Conservation (phyloP, 768 basidiomycete species). For the Kwoniella newhampshirensis region DNA sequence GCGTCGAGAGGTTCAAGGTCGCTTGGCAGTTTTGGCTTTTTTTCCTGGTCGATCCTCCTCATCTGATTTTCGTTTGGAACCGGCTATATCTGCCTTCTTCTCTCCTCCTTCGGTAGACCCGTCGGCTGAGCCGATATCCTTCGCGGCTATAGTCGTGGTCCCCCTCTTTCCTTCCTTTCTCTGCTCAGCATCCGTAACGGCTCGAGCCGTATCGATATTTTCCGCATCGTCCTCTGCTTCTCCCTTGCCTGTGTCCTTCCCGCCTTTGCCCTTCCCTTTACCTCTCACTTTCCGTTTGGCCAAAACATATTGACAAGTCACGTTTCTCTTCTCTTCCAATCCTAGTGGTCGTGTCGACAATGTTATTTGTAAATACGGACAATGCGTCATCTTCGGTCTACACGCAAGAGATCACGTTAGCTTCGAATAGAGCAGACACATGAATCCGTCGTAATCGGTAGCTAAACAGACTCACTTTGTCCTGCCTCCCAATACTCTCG, state of each 20-base stretch:
- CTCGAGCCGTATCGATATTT: neutral
- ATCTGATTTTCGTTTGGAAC: slow-evolving; percentile 11
- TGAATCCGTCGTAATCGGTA: too few species aligned
- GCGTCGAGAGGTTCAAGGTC: too few species aligned
- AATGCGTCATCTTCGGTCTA: slow-evolving; percentile 47
- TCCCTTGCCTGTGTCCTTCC: slow-evolving; percentile 59
- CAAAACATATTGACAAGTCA: slow-evolving; percentile 34
- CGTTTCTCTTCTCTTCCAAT: slow-evolving; percentile 26
- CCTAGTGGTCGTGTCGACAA: slow-evolving; percentile 38
- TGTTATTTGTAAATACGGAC: slow-evolving; percentile 43
- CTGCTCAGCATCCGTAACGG: too few species aligned
- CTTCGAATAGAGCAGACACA: too few species aligned
- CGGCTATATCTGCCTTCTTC: neutral
- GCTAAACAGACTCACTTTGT: slow-evolving; percentile 36
- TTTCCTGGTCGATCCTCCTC: neutral
- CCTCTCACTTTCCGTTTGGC: slow-evolving; percentile 8
- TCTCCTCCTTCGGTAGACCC: neutral
- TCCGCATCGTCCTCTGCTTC: slow-evolving; percentile 1
- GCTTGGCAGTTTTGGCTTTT: slow-evolving; percentile 7
- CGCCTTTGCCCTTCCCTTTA: slow-evolving; percentile 52
- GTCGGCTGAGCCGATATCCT: neutral
- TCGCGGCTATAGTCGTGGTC: neutral
- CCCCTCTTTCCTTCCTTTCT: neutral
- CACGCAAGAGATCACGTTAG: slow-evolving; percentile 1
- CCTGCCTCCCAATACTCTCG: slow-evolving; percentile 31